A percentile compares a stretch with the other conserved stretches of the same genome.
Conservation (phyloP, 2,329 filamentous ascomycete species). For the Diaporthe eres region DNA sequence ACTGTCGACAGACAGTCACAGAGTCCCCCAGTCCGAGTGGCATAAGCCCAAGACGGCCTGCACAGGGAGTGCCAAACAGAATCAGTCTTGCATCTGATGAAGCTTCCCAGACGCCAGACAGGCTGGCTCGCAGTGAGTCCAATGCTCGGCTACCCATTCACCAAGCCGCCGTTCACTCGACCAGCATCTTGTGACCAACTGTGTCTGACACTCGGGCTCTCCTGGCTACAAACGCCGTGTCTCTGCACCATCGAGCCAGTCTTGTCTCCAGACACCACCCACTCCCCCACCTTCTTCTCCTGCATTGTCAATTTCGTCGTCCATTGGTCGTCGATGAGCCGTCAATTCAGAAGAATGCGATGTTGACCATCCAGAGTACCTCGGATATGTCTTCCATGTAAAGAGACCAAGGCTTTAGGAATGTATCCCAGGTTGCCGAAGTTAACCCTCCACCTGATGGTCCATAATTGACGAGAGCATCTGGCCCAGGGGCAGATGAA, state of each 20-base stretch:
- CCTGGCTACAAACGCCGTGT: not conserved
- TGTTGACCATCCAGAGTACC: not conserved
- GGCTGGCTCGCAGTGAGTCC: not conserved
- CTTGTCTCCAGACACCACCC: not conserved
- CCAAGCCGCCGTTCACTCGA: not conserved
- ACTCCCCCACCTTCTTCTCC: accelerated
- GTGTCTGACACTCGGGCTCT: too few relatives aligned
- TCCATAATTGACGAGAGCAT: not conserved
- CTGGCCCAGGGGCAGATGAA: too few relatives aligned
- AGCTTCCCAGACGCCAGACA: too few relatives aligned
- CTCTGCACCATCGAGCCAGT: not conserved
- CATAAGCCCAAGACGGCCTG: too few relatives aligned
- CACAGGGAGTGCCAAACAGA: not conserved
- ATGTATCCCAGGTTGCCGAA: not conserved
- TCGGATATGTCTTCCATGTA: not conserved
- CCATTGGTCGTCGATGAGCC: accelerated
- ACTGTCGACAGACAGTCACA: not conserved
- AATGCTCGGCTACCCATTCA: not conserved
- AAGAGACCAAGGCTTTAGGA: too few relatives aligned
- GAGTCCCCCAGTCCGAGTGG: not conserved
- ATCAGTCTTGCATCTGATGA: not conserved
- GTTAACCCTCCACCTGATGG: accelerated
- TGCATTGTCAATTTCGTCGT: not conserved
- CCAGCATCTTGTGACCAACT: too few relatives aligned
- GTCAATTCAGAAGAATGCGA: not conserved